Evolutionary conservation across 202 grass and related monocot genomes (phyloP), one percentile per base, ranked within the genome.

Genomic region (Panicum virgatum): DNA sequence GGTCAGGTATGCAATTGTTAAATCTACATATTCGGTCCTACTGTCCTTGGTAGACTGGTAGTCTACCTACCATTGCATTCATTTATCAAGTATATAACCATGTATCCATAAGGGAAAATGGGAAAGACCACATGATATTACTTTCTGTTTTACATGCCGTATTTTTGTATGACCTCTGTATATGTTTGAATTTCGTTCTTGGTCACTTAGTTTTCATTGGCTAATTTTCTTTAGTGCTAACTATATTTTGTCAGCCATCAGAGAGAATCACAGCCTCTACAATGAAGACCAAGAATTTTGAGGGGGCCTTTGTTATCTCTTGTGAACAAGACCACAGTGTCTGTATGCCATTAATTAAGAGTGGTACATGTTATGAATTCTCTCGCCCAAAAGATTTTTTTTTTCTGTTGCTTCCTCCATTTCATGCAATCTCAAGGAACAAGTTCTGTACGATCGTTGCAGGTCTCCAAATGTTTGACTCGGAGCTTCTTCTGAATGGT

Each of bases 401-500:
- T 61, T 72, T 22, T 60, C 57, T 30, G 5, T 40, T 12, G 44
- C 16, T 56, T 70, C 13, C 9, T 23, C 6, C 20, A 36, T 81
- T 80, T 65, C 45, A 58, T 0, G 8, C 30, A 32, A 38, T 75
- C 62, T 63, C 6, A 39, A 3, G 1, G 2, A 80, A 56, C 18
- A 58, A 48, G 12, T 71, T 56, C 4, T 77, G 11, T 39, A 56
- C 30, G 47, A 44, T 50, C 5, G 25, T 57, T 83, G 34, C 82
- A 97, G 92, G 95, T 48, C 75, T 90, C 18, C 66, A 72, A 79
- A 58, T 86, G 30, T 97, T 91, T 59, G 84, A 90, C 62, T 91
- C 92, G 4, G 92, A 93, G 81, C 81, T 94, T 78, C 80, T 92
- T 29, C 54, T 97, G 52, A 94, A 89, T 84, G 92, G 88, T 69